A percentile compares a stretch with the other conserved stretches of the same genome.
Conservation (phyloP, 1,139 yeast species). For the Hansenula lynferdii region DNA sequence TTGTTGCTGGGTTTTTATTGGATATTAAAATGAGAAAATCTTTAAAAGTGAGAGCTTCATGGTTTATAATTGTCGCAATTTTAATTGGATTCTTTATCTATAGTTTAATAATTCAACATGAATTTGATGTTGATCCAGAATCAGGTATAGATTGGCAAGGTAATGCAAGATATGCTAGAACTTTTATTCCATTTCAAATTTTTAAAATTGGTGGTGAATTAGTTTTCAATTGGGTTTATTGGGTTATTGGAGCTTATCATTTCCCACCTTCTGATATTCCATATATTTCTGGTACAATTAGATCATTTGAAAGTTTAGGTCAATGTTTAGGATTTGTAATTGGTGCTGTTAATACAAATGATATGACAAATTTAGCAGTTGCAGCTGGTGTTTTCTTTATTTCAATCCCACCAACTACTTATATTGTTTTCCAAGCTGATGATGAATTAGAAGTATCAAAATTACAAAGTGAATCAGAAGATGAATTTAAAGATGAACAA, state of each 20-base stretch:
- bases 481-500: too few species aligned
- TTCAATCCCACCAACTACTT: conserved; percentile 19
- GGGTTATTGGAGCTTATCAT: conserved; percentile 22
- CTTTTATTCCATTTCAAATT: conserved; percentile 22
- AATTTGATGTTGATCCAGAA: conserved; percentile 13
- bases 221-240: conserved; percentile 23
- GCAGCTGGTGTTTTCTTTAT: conserved; percentile 21
- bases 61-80: conserved; percentile 13
- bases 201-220: conserved; percentile 21
- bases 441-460: conserved; percentile 2
- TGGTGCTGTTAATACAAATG: conserved; percentile 19
- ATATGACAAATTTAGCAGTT: conserved; percentile 21
- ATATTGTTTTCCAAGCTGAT: conserved; percentile 14
- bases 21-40: conserved; percentile 11
- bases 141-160: conserved; percentile 21
- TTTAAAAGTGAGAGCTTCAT: conserved; percentile 14
- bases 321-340: conserved; percentile 19
- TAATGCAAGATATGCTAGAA: conserved; percentile 13
- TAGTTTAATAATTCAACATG: conserved; percentile 18
- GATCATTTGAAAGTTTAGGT: conserved; percentile 20
- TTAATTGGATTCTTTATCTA: conserved; percentile 18
- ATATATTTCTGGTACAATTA: conserved; percentile 16
- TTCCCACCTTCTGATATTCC: conserved; percentile 11
- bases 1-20: conserved; percentile 16
- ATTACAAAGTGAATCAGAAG: background rate